These are phyloP conservation scores for Candida tallmaniae DNA, from an alignment of 805 yeast species.

Conservation along the genomic window DNA sequence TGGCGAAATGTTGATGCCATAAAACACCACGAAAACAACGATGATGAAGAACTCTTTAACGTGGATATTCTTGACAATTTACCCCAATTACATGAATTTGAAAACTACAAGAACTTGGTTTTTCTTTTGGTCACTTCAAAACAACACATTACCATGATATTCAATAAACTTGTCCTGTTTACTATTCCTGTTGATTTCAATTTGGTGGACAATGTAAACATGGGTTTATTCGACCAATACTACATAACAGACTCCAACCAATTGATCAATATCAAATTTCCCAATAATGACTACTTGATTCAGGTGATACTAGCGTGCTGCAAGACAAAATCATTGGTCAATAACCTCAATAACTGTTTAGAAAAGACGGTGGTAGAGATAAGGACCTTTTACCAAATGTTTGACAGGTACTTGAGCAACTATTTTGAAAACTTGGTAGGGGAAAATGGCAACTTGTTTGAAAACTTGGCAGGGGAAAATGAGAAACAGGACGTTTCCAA, in stretches of 20 bases:
- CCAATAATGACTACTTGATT: slow-evolving; percentile 3
- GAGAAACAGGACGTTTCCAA: neutral
- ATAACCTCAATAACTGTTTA: slow-evolving; percentile 16
- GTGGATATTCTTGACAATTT: slow-evolving; percentile 9
- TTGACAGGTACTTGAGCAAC: slow-evolving; percentile 32
- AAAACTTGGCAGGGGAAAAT: neutral
- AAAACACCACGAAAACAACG: neutral
- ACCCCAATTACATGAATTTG: slow-evolving; percentile 8
- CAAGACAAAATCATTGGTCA: slow-evolving; percentile 8
- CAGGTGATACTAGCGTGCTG: slow-evolving; percentile 6
- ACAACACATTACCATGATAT: slow-evolving; percentile 5
- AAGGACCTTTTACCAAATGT: slow-evolving; percentile 19
- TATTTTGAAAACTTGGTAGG: slow-evolving; percentile 23
- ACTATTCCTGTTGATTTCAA: slow-evolving; percentile 1
- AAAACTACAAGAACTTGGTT: slow-evolving; percentile 3
- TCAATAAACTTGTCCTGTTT: slow-evolving; percentile 9
- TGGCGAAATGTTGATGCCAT: slow-evolving; percentile 3
- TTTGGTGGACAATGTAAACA: slow-evolving; percentile 3
- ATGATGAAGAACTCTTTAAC: slow-evolving; percentile 9
- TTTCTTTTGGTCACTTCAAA: slow-evolving; percentile 7
- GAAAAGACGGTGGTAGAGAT: slow-evolving; percentile 16
- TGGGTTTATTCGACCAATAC: slow-evolving; percentile 9
- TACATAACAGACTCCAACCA: slow-evolving; percentile 5
- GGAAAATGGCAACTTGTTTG: slow-evolving; percentile 2
- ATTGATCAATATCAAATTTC: slow-evolving; percentile 1